A percentile compares a stretch with the other conserved stretches of the same genome.
These are phyloP conservation scores for Rosa chinensis DNA, from an alignment of 306 rosid species.

Conservation along the genomic window DNA sequence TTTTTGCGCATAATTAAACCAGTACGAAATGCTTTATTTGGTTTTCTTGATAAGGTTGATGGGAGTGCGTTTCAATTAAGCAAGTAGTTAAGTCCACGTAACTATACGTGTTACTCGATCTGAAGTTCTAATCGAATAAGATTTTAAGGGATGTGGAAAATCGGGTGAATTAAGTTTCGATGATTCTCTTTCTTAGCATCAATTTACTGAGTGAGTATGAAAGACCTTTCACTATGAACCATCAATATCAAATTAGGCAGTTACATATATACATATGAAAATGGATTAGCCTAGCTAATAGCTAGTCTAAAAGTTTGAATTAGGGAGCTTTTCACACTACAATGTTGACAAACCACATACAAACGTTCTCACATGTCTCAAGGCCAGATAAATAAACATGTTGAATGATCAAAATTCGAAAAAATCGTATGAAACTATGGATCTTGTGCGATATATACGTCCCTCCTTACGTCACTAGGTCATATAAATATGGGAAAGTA, in stretches of 20 bases:
- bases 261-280: too few relatives aligned
- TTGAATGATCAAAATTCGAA: not conserved
- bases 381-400: not conserved
- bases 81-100: not conserved
- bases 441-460: not conserved
- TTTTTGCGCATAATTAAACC: not conserved
- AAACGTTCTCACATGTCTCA: too few relatives aligned
- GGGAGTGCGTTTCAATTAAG: not conserved
- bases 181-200: too few relatives aligned
- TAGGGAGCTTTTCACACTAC: not conserved
- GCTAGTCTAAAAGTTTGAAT: not conserved
- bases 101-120: not conserved
- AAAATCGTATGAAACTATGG: not conserved
- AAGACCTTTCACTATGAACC: not conserved
- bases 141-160: not conserved
- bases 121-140: not conserved
- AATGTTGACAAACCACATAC: not conserved
- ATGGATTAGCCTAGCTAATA: too few relatives aligned
- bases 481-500: not conserved
- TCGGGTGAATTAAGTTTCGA: not conserved
- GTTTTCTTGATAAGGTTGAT: not conserved
- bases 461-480: slow-evolving; percentile 9
- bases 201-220: not conserved
- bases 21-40: not conserved
- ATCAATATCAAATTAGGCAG: not conserved